Conservation (phyloP, 1,284 basidiomycete species). For the Ceratobasidium sp. region DNA sequence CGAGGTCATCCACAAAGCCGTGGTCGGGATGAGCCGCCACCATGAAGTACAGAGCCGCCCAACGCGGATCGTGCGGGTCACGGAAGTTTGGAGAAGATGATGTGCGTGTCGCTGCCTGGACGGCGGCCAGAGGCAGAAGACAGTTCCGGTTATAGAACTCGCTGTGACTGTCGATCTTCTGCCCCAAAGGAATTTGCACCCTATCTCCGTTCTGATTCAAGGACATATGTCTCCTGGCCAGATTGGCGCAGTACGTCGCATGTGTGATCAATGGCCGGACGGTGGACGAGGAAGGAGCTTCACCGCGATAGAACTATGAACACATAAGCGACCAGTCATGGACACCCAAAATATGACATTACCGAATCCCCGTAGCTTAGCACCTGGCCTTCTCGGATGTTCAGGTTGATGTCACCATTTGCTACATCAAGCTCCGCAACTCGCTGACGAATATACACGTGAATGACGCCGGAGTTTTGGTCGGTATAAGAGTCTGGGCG, state of each 20-base stretch:
- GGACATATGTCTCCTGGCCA: background rate
- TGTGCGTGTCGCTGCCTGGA: slow-evolving; percentile 51
- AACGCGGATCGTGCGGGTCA: slow-evolving; percentile 59
- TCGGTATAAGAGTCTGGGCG: slow-evolving; percentile 90
- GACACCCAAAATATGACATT: slow-evolving; percentile 49
- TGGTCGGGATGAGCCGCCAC: slow-evolving; percentile 74
- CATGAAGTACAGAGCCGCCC: slow-evolving; percentile 81
- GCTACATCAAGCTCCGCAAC: slow-evolving; percentile 86
- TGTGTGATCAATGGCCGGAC: background rate
- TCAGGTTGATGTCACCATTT: slow-evolving; percentile 92
- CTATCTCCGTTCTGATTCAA: background rate
- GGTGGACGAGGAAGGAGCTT: slow-evolving; percentile 52
- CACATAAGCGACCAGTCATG: background rate
- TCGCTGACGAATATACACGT: slow-evolving; percentile 85
- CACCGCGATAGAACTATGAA: slow-evolving; percentile 74
- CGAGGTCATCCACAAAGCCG: slow-evolving; percentile 65
- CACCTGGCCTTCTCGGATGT: slow-evolving; percentile 79
- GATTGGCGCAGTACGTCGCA: slow-evolving; percentile 12
- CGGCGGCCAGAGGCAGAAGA: slow-evolving; percentile 46
- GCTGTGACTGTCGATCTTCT: slow-evolving; percentile 20
- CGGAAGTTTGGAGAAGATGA: too few relatives aligned
- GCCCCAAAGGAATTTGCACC: slow-evolving; percentile 28
- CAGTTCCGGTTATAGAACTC: slow-evolving; percentile 70
- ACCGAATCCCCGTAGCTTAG: slow-evolving; percentile 87
- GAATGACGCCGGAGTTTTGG: slow-evolving; percentile 81